These are phyloP conservation scores for Thermoascus crustaceus DNA, from an alignment of 2,329 filamentous ascomycete species.

Conservation along the genomic window DNA sequence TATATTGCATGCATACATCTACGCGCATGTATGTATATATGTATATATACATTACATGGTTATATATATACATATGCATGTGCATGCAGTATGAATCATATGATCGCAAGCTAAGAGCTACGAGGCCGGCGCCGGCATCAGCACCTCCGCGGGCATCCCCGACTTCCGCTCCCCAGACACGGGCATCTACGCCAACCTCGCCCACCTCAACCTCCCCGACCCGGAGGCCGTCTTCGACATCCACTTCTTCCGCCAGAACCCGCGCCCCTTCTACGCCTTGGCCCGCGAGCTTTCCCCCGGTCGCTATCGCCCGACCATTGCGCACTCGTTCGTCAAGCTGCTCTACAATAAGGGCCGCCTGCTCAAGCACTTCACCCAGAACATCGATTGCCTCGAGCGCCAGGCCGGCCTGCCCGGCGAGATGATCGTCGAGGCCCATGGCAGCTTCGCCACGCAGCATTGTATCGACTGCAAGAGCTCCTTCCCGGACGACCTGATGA, in stretches of 20 bases:
- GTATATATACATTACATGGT: slow-evolving; percentile 1
- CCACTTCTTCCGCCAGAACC: slow-evolving; percentile 73
- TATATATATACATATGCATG: slow-evolving; percentile 4
- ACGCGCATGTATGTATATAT: too few relatives aligned
- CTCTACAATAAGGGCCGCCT: slow-evolving; percentile 72
- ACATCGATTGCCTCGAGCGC: slow-evolving; percentile 92
- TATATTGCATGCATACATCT: too few relatives aligned
- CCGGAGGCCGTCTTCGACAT: slow-evolving; percentile 95
- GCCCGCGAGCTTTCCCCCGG: slow-evolving; percentile 90
- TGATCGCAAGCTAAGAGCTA: slow-evolving; percentile 1
- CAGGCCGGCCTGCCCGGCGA: slow-evolving; percentile 73
- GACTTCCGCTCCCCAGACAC: slow-evolving; percentile 93
- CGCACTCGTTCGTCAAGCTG: slow-evolving; percentile 79
- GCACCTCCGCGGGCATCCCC: slow-evolving; percentile 52
- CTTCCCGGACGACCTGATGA: slow-evolving; percentile 70
- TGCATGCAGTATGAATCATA: too few relatives aligned
- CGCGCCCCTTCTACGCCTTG: slow-evolving; percentile 83
- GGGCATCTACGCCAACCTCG: slow-evolving; percentile 87
- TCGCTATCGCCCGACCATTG: slow-evolving; percentile 77
- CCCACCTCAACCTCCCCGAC: slow-evolving; percentile 73
- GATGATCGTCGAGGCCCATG: slow-evolving; percentile 86
- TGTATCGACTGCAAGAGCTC: slow-evolving; percentile 77
- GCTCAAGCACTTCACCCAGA: slow-evolving; percentile 87
- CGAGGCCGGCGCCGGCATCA: slow-evolving; percentile 75
- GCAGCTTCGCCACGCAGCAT: slow-evolving; percentile 82